phyloP scores from a whole-genome alignment of 768 basidiomycete genomes.

The Glaciozyma antarctica region DNA sequence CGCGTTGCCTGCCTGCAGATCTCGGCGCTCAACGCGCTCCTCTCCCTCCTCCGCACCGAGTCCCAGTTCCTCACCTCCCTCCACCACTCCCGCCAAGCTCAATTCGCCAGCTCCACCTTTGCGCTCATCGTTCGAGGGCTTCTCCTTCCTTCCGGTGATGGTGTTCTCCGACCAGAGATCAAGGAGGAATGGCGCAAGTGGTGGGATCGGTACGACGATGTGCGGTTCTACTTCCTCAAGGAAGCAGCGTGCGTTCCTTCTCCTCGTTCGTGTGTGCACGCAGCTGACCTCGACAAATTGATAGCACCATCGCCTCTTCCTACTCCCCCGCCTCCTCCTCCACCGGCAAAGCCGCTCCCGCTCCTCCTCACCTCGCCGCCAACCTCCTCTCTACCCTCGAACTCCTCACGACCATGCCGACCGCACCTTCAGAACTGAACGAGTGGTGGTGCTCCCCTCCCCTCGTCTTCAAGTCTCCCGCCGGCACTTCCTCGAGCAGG shows the following conservation, averaged over 20 bases:
- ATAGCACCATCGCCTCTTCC: conserved; percentile 35
- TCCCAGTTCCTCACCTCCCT: conserved; percentile 55
- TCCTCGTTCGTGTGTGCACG: conserved; percentile 1
- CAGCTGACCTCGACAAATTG: conserved; percentile 34
- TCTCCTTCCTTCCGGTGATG: conserved; percentile 41
- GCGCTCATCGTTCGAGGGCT: conserved; percentile 46
- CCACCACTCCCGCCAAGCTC: conserved; percentile 61
- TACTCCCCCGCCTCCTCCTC: conserved; percentile 5
- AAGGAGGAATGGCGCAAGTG: conserved; percentile 66
- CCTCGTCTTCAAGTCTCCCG: conserved; percentile 40
- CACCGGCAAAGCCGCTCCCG: conserved; percentile 33
- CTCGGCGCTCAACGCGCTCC: conserved; percentile 62
- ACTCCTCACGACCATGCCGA: conserved; percentile 62
- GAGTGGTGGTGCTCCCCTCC: conserved; percentile 71
- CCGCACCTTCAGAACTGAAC: conserved; percentile 57
- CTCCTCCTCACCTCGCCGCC: conserved; percentile 35
- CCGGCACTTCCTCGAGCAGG: conserved; percentile 36
- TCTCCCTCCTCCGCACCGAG: conserved; percentile 66
- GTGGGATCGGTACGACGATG: conserved; percentile 68
- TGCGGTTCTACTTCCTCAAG: conserved; percentile 80
- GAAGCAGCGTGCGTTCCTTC: conserved; percentile 52
- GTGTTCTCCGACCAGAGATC: conserved; percentile 54
- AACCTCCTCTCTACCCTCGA: conserved; percentile 60
- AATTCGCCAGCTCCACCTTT: conserved; percentile 56
- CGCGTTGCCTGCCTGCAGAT: conserved; percentile 42